Conservation (phyloP, 495 filamentous ascomycete species). For the Penicillium riverlandense region DNA sequence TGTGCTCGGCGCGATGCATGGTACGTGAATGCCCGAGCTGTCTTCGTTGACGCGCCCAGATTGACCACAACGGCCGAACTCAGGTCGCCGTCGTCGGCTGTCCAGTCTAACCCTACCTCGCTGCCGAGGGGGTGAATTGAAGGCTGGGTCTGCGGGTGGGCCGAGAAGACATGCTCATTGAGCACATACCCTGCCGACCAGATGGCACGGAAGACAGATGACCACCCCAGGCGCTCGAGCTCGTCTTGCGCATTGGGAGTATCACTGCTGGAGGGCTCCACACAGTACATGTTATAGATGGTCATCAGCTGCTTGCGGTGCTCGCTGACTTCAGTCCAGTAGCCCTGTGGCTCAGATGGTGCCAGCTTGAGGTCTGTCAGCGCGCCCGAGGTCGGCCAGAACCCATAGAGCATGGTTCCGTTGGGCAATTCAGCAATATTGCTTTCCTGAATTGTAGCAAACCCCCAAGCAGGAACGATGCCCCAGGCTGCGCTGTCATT, state of each 20-base stretch:
- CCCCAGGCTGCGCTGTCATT: constrained; percentile 42
- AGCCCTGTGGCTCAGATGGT: constrained; percentile 10
- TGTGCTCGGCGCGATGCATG: constrained; percentile 9
- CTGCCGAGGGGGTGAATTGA: constrained; percentile 30
- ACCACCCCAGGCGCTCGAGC: constrained; percentile 23
- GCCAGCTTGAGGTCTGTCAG: constrained; percentile 20
- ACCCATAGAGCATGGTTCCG: constrained; percentile 26
- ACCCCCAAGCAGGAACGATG: constrained; percentile 52
- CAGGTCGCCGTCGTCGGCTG: constrained; percentile 37
- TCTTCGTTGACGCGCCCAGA: constrained; percentile 44
- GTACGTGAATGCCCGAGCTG: constrained; percentile 35
- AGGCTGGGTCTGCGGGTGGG: constrained; percentile 1
- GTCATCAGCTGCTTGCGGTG: constrained; percentile 37
- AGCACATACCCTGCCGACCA: constrained; percentile 43
- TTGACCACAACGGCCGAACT: constrained; percentile 27
- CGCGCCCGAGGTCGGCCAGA: constrained; percentile 24
- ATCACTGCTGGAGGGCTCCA: neutral
- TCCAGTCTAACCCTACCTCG: constrained; percentile 23
- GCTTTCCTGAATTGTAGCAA: constrained; percentile 41
- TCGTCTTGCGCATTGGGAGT: constrained; percentile 1
- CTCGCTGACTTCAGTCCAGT: constrained; percentile 34
- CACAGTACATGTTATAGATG: constrained; percentile 37
- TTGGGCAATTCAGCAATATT: constrained; percentile 21
- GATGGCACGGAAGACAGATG: constrained; percentile 31
- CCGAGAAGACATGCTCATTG: constrained; percentile 38